Base-by-base conservation (phyloP, 129 eudicot genomes). In the Escallonia herrerae region DNA sequence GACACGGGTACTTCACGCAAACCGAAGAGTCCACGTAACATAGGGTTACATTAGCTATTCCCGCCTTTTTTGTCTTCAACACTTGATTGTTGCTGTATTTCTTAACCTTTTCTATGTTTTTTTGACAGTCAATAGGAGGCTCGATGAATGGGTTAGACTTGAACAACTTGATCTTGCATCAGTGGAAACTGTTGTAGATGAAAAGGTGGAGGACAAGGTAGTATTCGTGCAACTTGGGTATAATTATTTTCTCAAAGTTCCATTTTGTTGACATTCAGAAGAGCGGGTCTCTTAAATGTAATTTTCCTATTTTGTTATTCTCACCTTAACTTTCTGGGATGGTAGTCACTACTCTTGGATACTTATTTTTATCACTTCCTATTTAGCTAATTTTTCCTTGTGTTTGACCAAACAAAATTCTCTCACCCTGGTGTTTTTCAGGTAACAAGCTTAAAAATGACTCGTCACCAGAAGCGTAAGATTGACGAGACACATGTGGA, bases 141-240 rank as follows among this genome's bases (percentile, higher is more conserved):
- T 93, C 76, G 98, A 93, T 76, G 98, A 93, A 81, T 93, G 98
- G 98, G 84, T 88, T 59, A 86, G 86, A 71, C 91, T 93, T 76
- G 96, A 93, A 60, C 98, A 93, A 49, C 98, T 93, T 79, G 96
- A 93, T 81, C 96, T 93, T 68, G 81, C 77, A 64, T 93, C 98
- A 1, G 96, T 86, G 50, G 98, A 93, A 83, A 76, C 87, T 49
- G 96, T 83, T 79, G 91, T 88, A 62, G 95, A 88, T 74, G 98
- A 93, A 64, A 93, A 93, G 81, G 96, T 93, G 72, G 96, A 93
- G 82, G 98, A 93, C 68, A 93, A 93, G 98, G 96, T 93, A 83
- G 50, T 56, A n/a, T 50, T 65, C 11, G 53, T 55, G 22, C 33
- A 22, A 22, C 33, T 22, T 22, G 33, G 33, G 33, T 22, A 22